Percentiles rank a stretch among this genome's conserved stretches.
Conservation (phyloP, 192 early-diverging fungal species). For the Podochytrium sp. region DNA sequence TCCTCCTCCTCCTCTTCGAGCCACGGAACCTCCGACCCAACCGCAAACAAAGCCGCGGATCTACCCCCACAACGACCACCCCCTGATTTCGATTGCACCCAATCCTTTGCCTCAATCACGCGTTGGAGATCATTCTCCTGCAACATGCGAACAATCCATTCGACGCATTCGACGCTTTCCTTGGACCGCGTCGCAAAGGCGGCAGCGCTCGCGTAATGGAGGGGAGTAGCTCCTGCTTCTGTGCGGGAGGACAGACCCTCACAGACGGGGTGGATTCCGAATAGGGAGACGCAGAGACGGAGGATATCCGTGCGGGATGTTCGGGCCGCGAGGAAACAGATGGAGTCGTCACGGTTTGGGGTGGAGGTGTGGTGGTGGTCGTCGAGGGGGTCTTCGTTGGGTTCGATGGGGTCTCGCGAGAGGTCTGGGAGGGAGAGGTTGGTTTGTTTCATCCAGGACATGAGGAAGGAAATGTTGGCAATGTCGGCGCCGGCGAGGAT, state of each 20-base stretch:
- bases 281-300: background rate
- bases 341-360: background rate
- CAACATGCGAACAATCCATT: background rate
- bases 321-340: constrained; percentile 9
- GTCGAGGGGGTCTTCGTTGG: background rate
- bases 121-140: background rate
- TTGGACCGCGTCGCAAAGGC: background rate
- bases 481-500: background rate
- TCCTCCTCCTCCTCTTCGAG: background rate
- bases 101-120: background rate
- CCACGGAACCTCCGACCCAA: constrained; percentile 17
- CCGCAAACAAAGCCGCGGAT: constrained; percentile 12
- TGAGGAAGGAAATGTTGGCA: background rate
- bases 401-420: background rate
- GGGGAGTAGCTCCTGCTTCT: constrained; percentile 4
- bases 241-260: background rate
- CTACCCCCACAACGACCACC: background rate
- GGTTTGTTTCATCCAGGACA: constrained; percentile 8
- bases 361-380: too few relatives aligned
- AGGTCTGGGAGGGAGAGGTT: background rate
- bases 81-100: background rate
- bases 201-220: constrained; percentile 17
- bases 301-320: constrained; percentile 2
- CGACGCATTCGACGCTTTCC: background rate
- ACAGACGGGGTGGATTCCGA: background rate